Conservation (phyloP, 1,284 basidiomycete species). For the Ceratobasidium papillatum region DNA sequence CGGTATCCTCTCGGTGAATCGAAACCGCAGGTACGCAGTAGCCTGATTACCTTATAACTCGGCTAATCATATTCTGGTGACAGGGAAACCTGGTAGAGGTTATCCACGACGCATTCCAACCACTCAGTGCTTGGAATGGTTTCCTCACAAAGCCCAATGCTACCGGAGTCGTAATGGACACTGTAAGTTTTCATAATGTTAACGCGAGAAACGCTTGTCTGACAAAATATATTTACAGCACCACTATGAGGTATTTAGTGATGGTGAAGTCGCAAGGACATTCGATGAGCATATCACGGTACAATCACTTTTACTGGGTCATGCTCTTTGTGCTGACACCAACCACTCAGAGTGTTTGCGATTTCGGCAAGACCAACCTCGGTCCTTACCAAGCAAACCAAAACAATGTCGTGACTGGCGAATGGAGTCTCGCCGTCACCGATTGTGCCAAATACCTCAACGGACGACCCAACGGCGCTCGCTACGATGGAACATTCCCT, state of each 20-base stretch:
- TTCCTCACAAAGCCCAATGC: slow-evolving; percentile 64
- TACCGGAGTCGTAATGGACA: slow-evolving; percentile 62
- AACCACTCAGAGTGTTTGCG: slow-evolving; percentile 66
- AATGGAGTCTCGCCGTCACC: slow-evolving; percentile 84
- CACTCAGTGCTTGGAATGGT: slow-evolving; percentile 75
- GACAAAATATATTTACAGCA: slow-evolving; percentile 59
- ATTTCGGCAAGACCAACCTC: slow-evolving; percentile 48
- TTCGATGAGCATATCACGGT: slow-evolving; percentile 69
- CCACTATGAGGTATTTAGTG: slow-evolving; percentile 82
- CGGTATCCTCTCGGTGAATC: slow-evolving; percentile 57
- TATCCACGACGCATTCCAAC: slow-evolving; percentile 88
- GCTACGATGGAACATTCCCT: slow-evolving; percentile 80
- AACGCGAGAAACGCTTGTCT: neutral
- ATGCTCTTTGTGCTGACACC: neutral
- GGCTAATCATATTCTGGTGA: too few relatives aligned
- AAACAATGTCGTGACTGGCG: slow-evolving; percentile 81
- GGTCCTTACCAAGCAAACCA: slow-evolving; percentile 53
- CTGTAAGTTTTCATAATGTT: slow-evolving; percentile 41
- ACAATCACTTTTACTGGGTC: slow-evolving; percentile 26
- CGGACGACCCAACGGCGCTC: slow-evolving; percentile 54
- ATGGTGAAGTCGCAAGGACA: slow-evolving; percentile 60
- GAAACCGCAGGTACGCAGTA: neutral
- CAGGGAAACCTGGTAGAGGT: slow-evolving; percentile 72
- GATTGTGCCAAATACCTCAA: slow-evolving; percentile 80
- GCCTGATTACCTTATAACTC: too few relatives aligned